These are phyloP conservation scores for Whalleya microplaca DNA, from an alignment of 2,329 filamentous ascomycete genomes.

Conservation along the genomic window DNA sequence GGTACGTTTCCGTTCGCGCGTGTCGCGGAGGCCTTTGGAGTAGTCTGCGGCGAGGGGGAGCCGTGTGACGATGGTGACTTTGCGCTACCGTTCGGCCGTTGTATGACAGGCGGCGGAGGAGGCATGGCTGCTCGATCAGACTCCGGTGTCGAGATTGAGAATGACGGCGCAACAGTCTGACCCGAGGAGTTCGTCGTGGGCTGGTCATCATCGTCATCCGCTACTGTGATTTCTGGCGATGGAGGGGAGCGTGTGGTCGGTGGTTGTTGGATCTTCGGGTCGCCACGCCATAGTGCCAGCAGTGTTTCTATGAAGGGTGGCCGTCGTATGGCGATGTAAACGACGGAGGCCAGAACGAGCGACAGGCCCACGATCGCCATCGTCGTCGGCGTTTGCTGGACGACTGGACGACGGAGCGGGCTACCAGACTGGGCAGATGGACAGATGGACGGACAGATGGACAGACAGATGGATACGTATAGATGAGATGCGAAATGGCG, in stretches of 20 bases:
- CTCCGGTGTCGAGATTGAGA: constrained; percentile 13
- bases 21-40: constrained; percentile 52
- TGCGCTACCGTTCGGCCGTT: constrained; percentile 5
- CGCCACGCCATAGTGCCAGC: constrained; percentile 37
- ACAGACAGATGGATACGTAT: no score
- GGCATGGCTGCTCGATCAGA: constrained; percentile 44
- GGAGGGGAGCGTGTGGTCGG: constrained; percentile 22
- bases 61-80: constrained; percentile 7
- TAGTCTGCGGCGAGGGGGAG: constrained; percentile 45
- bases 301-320: constrained; percentile 53
- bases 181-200: constrained; percentile 2
- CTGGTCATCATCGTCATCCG: constrained; percentile 1
- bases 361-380: constrained; percentile 65
- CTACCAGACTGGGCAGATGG: not conserved
- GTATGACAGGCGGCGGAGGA: constrained; percentile 32
- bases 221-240: constrained; percentile 5
- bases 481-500: no score
- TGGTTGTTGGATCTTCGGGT: constrained; percentile 34
- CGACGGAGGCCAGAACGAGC: constrained; percentile 63
- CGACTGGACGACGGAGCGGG: not conserved
- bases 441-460: no score
- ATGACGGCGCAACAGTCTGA: constrained; percentile 7
- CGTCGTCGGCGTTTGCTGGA: constrained; percentile 5
- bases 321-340: constrained; percentile 59
- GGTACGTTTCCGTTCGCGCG: constrained; percentile 42